Conservation (phyloP, 1,139 yeast genomes). For the Magnusiomyces clavatus region DNA sequence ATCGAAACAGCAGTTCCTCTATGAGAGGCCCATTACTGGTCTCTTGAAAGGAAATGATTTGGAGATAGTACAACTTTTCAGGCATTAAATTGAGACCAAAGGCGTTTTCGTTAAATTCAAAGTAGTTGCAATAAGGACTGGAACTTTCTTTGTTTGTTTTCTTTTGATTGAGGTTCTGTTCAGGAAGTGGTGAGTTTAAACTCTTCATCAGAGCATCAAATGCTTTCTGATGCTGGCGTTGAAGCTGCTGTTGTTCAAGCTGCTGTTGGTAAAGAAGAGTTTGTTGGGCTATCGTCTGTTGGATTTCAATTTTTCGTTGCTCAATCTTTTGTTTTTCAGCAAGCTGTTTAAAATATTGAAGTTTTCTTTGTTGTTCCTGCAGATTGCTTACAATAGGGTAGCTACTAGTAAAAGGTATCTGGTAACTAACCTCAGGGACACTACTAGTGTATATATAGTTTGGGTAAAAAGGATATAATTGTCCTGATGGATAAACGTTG, state of each 20-base stretch:
- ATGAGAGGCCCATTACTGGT: background rate
- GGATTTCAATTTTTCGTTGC: too few relatives aligned
- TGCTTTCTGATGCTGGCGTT: too few relatives aligned
- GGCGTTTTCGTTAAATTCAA: background rate
- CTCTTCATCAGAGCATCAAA: too few relatives aligned
- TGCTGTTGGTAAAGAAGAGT: background rate
- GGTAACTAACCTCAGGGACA: background rate
- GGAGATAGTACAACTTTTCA: slow-evolving; percentile 1
- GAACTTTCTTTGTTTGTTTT: slow-evolving; percentile 3
- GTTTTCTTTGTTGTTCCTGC: background rate
- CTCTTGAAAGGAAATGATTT: background rate
- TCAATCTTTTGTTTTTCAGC: too few relatives aligned
- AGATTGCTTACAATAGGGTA: background rate
- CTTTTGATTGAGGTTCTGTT: background rate
- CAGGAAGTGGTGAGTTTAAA: background rate
- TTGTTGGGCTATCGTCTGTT: too few relatives aligned
- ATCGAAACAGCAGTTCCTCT: background rate
- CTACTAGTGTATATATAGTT: too few relatives aligned
- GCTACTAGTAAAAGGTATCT: background rate
- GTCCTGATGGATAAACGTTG: background rate
- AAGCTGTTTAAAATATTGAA: too few relatives aligned
- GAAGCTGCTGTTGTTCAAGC: background rate
- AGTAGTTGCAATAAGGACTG: slow-evolving; percentile 1
- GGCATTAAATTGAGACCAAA: background rate
- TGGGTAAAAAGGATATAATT: background rate